Conservation (phyloP, 2,329 filamentous ascomycete species). For the Dactylellina haptotyla region DNA sequence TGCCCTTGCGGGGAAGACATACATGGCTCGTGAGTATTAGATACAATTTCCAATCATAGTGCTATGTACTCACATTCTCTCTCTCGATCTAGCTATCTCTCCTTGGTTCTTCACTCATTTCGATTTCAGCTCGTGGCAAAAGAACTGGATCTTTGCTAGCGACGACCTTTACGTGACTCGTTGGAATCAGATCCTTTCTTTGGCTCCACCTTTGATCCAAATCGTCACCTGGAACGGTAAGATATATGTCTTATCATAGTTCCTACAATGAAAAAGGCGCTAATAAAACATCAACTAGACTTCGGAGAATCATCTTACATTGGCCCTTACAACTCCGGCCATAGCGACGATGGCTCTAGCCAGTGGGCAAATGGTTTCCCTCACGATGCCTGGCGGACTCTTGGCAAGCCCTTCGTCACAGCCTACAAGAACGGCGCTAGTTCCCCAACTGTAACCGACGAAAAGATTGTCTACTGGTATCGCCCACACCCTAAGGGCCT, state of each 20-base stretch:
- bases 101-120: conserved; percentile 71
- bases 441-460: conserved; percentile 59
- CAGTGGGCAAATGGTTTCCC: conserved; percentile 65
- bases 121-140: conserved; percentile 64
- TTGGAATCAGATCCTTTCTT: conserved; percentile 66
- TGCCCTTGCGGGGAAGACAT: conserved; percentile 63
- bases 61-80: not conserved
- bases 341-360: conserved; percentile 65
- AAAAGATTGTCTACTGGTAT: conserved; percentile 64
- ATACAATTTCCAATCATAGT: not conserved
- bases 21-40: conserved; percentile 63
- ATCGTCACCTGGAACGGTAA: conserved; percentile 59
- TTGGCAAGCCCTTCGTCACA: conserved; percentile 66
- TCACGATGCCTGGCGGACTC: conserved; percentile 66
- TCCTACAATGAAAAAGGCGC: too few species aligned
- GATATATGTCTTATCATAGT: too few species aligned
- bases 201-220: conserved; percentile 59
- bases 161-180: conserved; percentile 71
- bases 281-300: too few species aligned
- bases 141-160: conserved; percentile 73
- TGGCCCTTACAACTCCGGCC: conserved; percentile 64
- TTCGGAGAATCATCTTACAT: conserved; percentile 72
- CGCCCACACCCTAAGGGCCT: conserved; percentile 60
- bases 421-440: conserved; percentile 65
- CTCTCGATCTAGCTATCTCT: conserved; percentile 61